Evolutionary conservation across 495 filamentous ascomycete species (phyloP), one percentile per base, ranked within the genome.

Genomic region (Tuber borchii): DNA sequence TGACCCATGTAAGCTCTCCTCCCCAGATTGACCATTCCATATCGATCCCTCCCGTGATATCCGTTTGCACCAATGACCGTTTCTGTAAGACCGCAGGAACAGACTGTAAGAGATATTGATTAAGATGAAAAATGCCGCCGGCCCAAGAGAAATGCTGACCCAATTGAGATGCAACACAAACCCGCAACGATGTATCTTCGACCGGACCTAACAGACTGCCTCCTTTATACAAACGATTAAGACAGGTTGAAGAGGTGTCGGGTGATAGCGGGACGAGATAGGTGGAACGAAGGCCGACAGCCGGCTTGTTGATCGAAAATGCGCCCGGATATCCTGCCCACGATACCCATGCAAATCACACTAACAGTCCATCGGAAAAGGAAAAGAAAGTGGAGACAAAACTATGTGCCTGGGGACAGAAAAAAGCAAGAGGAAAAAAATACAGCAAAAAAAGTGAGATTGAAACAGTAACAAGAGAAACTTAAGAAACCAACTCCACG

Each of bases 121-220:
- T 72, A 65, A 70, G 72, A 79, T 75, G 61, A 78, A 79, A 78
- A 79, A 75, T 79, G 77, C 70, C 73, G 71, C 44, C 65, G 44
- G 73, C 70, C 44, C 71, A 39, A 70, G 65, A 73, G 65, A 72
- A 69, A 68, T 65, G 56, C 74, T 31, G 73, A 40, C 70, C 74
- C 46, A 44, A 68, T 56, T 45, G 44, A 74, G 70, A 79, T 69
- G n/a, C 26, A 78, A 78, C 51, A 69, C 39, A 37, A 79, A 79
- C 56, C 70, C 70, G 43, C 71, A 56, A 75, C 4, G 42, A 79
- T 75, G 69, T 71, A 70, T 43, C 78, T 56, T 14, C 40, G 48
- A 43, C 69, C 44, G 31, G 26, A 65, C 44, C 48, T 70, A 37
- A 74, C 48, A n/a, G 74, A 71, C 73, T 46, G 26, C 65, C 48